phyloP scores from a whole-genome alignment of 768 basidiomycete genomes.

The Clavaria fumosa region DNA sequence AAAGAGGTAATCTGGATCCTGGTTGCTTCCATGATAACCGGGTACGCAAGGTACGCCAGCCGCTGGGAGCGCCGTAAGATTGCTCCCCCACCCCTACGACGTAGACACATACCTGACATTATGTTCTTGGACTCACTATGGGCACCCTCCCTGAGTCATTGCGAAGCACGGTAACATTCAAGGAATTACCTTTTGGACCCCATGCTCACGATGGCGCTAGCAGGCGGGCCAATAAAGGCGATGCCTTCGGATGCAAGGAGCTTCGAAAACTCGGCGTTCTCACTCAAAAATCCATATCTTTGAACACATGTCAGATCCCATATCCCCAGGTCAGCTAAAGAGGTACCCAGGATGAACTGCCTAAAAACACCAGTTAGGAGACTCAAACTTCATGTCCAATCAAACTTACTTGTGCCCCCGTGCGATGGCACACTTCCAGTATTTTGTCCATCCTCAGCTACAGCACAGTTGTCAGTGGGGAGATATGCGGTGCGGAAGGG shows the following conservation, averaged over 20 bases:
- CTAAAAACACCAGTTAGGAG: constrained; percentile 21
- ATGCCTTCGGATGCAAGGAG: constrained; percentile 63
- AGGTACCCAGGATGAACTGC: constrained; percentile 83
- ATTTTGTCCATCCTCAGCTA: constrained; percentile 83
- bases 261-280: constrained; percentile 74
- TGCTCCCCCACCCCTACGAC: background rate
- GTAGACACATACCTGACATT: constrained; percentile 47
- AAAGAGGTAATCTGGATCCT: constrained; percentile 57
- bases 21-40: constrained; percentile 79
- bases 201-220: constrained; percentile 82
- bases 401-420: constrained; percentile 64
- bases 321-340: background rate
- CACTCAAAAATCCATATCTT: constrained; percentile 75
- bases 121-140: constrained; percentile 86
- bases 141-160: background rate
- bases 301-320: constrained; percentile 4
- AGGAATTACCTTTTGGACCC: constrained; percentile 72
- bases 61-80: constrained; percentile 24
- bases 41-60: constrained; percentile 93
- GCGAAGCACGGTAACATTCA: background rate
- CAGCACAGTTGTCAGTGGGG: background rate
- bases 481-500: background rate
- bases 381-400: too few species aligned
- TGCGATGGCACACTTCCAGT: constrained; percentile 62
- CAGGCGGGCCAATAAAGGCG: constrained; percentile 83